Evolutionary conservation across 495 filamentous ascomycete genomes (phyloP), one percentile per base, ranked within the genome.

Genomic region (Penicillium tannophilum): DNA sequence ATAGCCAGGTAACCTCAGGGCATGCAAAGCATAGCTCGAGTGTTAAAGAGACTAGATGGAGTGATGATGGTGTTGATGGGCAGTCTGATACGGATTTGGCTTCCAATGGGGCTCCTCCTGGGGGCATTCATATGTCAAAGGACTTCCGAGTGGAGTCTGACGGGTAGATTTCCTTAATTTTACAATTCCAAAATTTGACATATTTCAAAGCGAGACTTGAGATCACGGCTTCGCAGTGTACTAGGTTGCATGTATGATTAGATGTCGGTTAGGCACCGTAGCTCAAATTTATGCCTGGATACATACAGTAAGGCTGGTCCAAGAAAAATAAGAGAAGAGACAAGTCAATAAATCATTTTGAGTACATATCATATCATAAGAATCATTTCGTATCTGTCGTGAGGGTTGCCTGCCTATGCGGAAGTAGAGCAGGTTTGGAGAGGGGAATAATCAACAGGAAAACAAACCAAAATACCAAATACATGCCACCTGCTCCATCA

Each of bases 311-410:
- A 7, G 28, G 6, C 28, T 5, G 6, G 6, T 28, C 28, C 28
- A 7, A 28, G 16, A 17, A 41, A 16, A 23, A 23, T 23, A 23
- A 41, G 14, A 17, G 46, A 3, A 10, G 12, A 49, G 46, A 49
- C 8, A 17, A 49, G 14, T 49, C 24, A 49, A 49, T 30, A 24
- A 24, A 26, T n/a, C 23, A 49, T 49, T 48, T 49, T 31, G 46
- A 49, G 26, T 17, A 31, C 9, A 31, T n/a, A 28, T 24, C 46
- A 49, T 31, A 28, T 49, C 46, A 49, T 49, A 41, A 30, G 3
- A 49, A 49, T 49, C 46, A 49, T 49, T 49, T 49, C 46, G 46
- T 49, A 31, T 49, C 24, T 49, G 26, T 49, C 46, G 26, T 49
- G 43, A 49, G 26, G 30, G 12, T 14, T 14, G 26, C 33, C 33